phyloP scores from a whole-genome alignment of 1,284 basidiomycete genomes.

The Ceratobasidium sp. region DNA sequence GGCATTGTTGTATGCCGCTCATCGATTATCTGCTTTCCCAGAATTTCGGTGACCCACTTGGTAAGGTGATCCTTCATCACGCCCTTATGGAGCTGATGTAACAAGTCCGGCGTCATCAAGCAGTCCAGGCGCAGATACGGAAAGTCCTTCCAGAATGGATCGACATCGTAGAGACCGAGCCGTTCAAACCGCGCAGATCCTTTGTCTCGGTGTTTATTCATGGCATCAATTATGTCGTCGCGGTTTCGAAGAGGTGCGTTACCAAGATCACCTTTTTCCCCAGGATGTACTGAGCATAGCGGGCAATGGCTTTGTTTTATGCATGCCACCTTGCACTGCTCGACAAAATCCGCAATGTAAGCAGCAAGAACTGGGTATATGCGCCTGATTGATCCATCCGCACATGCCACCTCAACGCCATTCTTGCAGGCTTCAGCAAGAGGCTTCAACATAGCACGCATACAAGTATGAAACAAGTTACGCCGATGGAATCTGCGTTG shows the following conservation, averaged over 20 bases:
- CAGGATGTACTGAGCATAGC: constrained; percentile 18
- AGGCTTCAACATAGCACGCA: constrained; percentile 26
- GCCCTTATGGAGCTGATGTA: too few relatives aligned
- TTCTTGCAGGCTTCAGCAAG: constrained; percentile 4
- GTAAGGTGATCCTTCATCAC: too few relatives aligned
- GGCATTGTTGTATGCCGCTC: too few relatives aligned
- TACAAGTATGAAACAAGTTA: constrained; percentile 1
- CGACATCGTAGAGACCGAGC: background rate
- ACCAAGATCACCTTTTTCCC: background rate
- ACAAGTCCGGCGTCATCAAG: too few relatives aligned
- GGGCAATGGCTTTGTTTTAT: constrained; percentile 12
- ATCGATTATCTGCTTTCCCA: too few relatives aligned
- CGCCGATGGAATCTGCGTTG: background rate
- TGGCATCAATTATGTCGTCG: background rate
- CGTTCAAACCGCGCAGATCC: background rate
- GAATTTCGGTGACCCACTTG: too few relatives aligned
- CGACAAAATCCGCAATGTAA: constrained; percentile 36
- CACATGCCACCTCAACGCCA: constrained; percentile 19
- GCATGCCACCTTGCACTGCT: constrained; percentile 40
- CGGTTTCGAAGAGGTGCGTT: background rate
- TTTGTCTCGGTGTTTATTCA: background rate
- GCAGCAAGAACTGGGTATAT: constrained; percentile 6
- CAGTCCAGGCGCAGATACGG: constrained; percentile 45
- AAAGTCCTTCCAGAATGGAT: constrained; percentile 47
- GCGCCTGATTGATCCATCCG: constrained; percentile 23